phyloP scores from a whole-genome alignment of 2,329 filamentous ascomycete genomes.

The Diaporthe destruens region DNA sequence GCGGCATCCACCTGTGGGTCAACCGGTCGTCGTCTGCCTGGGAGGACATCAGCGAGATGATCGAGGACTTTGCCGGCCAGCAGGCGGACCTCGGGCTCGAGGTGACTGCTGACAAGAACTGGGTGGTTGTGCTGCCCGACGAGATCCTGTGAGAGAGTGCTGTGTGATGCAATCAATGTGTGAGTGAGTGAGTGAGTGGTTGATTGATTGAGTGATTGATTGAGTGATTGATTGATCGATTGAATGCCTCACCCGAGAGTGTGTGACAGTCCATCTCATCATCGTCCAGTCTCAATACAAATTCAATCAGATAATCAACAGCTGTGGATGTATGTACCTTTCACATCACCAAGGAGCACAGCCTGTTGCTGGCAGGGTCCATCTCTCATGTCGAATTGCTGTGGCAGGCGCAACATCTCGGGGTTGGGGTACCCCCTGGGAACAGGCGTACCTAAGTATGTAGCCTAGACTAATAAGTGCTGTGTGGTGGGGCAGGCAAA shows the following conservation, averaged over 20 bases:
- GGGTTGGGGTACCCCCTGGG: not conserved
- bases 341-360: not conserved
- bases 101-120: slow-evolving; percentile 60
- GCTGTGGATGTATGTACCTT: not conserved
- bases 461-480: too few relatives aligned
- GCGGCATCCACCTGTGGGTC: slow-evolving; percentile 58
- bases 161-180: not conserved
- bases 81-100: slow-evolving; percentile 53
- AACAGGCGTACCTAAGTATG: too few relatives aligned
- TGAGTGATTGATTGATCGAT: not conserved
- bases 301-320: not conserved
- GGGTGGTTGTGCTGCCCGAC: slow-evolving; percentile 56
- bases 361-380: too few relatives aligned
- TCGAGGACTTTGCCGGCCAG: slow-evolving; percentile 49
- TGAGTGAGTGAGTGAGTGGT: not conserved
- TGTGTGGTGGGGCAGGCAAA: slow-evolving; percentile 16
- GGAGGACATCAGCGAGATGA: slow-evolving; percentile 54
- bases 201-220: not conserved
- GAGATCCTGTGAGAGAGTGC: slow-evolving; percentile 51
- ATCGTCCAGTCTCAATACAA: not conserved
- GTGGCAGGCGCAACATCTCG: not conserved
- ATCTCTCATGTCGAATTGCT: not conserved
- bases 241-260: slow-evolving; percentile 1
- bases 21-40: slow-evolving; percentile 54
- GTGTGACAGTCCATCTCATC: not conserved